Base-by-base conservation (phyloP, 1,284 basidiomycete species). In the Blastosporella zonata region DNA sequence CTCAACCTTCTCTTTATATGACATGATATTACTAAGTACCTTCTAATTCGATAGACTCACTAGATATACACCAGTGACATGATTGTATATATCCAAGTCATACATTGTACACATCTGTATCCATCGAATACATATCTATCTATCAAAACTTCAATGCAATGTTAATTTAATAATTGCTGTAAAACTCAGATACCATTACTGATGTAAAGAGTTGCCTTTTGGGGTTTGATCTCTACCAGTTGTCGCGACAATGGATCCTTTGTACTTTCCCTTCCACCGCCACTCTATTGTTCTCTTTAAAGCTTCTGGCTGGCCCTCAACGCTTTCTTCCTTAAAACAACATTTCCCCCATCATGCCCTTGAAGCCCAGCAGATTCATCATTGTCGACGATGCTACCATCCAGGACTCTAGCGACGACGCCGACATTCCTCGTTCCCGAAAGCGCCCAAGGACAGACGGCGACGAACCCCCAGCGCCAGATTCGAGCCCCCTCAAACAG, bases 321-420 rank as follows among this genome's bases (percentile, higher is more conserved):
- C 28, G 6, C 28, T 18, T 10, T 34, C 31, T 33, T 33, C 31
- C 4, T 2, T 36, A n/a, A 20, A 7, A 37, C 15, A 8, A 21
- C 21, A 44, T 21, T n/a, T n/a, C n/a, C n/a, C n/a, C n/a, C 25
- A 28, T 31, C 36, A 35, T 39, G 39, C 20, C 17, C 18, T 35
- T 34, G 12, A 49, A 23, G 45, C 39, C 38, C 25, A 48, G 59
- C 35, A 54, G 60, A 47, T 68, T 69, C 50, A 63, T 66, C 29
- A 67, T 67, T 39, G 54, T 66, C 39, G 63, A 67, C 42, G 56
- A 55, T 12, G 59, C 50, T 34, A 68, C 67, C 1, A 63, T 68
- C 25, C 55, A 58, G 0, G 65, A 68, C 47, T 57, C 62, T 3
- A 55, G 61, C 36, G 64, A 67, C 42, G 57, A 58, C n/a, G 49